Evolutionary conservation across 805 yeast genomes (phyloP).

Genomic region (Saccharomycopsis fodiens): DNA sequence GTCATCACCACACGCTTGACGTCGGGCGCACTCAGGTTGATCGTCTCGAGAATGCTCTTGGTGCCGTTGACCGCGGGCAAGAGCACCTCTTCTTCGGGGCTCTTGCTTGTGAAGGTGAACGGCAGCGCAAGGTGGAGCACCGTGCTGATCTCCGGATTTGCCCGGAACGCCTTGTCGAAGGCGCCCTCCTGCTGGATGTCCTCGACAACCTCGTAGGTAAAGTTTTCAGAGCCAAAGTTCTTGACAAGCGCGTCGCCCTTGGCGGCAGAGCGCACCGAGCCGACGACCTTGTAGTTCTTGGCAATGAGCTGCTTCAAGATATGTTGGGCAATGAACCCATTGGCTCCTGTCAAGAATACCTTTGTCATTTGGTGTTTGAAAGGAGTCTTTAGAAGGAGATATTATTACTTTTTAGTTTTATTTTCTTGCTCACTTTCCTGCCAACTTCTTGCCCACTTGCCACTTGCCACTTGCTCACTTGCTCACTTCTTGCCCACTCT

Average conservation of each 20-base stretch:
- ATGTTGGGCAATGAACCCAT: constrained; percentile 48
- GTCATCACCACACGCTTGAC: constrained; percentile 46
- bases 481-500: too few species aligned
- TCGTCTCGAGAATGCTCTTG: constrained; percentile 37
- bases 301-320: constrained; percentile 34
- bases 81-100: constrained; percentile 42
- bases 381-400: too few species aligned
- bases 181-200: constrained; percentile 33
- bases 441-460: too few species aligned
- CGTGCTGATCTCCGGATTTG: constrained; percentile 33
- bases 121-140: constrained; percentile 52
- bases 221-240: constrained; percentile 15
- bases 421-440: too few species aligned
- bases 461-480: too few species aligned
- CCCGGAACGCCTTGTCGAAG: constrained; percentile 36
- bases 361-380: too few species aligned
- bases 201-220: constrained; percentile 29
- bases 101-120: constrained; percentile 29
- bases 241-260: constrained; percentile 31
- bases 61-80: constrained; percentile 57
- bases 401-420: too few species aligned
- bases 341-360: constrained; percentile 42
- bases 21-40: constrained; percentile 35
- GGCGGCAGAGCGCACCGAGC: constrained; percentile 39
- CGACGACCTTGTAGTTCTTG: constrained; percentile 39